Conservation (phyloP, 352 stramenopile species). For the Globisporangium lucens region DNA sequence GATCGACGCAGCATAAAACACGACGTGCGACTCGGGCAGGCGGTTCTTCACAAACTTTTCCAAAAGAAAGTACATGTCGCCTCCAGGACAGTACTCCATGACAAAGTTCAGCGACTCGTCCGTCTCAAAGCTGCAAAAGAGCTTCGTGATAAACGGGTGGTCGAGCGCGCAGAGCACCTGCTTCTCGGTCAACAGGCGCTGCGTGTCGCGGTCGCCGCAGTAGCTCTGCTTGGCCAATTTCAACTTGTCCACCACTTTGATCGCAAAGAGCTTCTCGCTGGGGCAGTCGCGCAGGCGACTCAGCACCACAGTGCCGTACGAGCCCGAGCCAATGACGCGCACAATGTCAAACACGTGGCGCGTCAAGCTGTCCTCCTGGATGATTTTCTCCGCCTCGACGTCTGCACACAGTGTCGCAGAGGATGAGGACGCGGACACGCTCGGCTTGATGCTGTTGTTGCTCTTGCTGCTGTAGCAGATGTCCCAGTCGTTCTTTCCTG, state of each 20-base stretch:
- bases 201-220: constrained; percentile 38
- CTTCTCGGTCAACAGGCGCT: constrained; percentile 94
- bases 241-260: constrained; percentile 78
- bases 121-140: constrained; percentile 93
- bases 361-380: constrained; percentile 16
- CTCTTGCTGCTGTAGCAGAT: constrained; percentile 28
- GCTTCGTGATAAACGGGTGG: constrained; percentile 98
- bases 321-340: constrained; percentile 69
- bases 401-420: constrained; percentile 46
- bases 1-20: constrained; percentile 98
- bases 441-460: constrained; percentile 13
- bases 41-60: constrained; percentile 89
- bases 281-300: constrained; percentile 42
- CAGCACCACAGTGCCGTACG: constrained; percentile 72
- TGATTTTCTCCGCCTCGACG: constrained; percentile 23
- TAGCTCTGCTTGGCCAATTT: constrained; percentile 37
- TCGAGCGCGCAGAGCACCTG: constrained; percentile 93
- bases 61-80: constrained; percentile 95
- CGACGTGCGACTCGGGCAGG: constrained; percentile 89
- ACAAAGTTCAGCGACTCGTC: constrained; percentile 96
- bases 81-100: constrained; percentile 97
- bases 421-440: constrained; percentile 49
- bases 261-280: constrained; percentile 46
- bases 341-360: constrained; percentile 68
- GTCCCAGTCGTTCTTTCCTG: constrained; percentile 37